phyloP scores from a whole-genome alignment of 192 early-diverging fungal species.

The Coemansia sp. region DNA sequence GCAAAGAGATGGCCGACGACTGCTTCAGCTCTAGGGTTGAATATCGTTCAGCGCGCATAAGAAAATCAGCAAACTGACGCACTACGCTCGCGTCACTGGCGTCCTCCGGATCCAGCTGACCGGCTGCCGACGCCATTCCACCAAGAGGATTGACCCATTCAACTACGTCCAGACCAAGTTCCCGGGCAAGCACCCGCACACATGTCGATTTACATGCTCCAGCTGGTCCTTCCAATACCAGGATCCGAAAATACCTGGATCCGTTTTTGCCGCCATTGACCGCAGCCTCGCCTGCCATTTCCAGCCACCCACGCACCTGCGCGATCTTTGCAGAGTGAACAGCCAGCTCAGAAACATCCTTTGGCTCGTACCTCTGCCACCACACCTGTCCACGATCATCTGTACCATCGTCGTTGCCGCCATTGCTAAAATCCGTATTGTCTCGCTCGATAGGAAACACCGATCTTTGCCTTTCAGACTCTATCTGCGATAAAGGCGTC shows the following conservation, averaged over 20 bases:
- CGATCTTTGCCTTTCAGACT: not conserved
- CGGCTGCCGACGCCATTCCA: constrained; percentile 9
- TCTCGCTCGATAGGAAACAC: not conserved
- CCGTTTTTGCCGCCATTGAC: constrained; percentile 7
- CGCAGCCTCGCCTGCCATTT: constrained; percentile 29
- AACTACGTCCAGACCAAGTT: constrained; percentile 57
- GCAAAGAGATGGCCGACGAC: not conserved
- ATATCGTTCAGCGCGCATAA: constrained; percentile 58
- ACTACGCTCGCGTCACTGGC: constrained; percentile 46
- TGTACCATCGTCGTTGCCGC: not conserved
- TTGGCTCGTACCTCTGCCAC: constrained; percentile 51
- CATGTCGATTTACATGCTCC: constrained; percentile 68
- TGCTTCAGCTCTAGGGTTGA: constrained; percentile 18
- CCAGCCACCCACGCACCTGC: constrained; percentile 63
- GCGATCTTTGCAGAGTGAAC: constrained; percentile 55
- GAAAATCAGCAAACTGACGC: constrained; percentile 58
- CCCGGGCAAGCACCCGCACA: constrained; percentile 57
- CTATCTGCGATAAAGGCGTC: not conserved
- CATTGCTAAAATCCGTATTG: not conserved
- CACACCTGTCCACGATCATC: constrained; percentile 32
- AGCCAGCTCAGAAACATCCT: constrained; percentile 45
- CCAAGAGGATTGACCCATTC: constrained; percentile 65
- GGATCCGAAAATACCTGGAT: constrained; percentile 42
- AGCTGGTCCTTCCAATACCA: constrained; percentile 66
- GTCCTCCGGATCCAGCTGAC: constrained; percentile 6